Evolutionary conservation across 2,329 filamentous ascomycete species (phyloP).

Genomic region (Xylaria sp.): DNA sequence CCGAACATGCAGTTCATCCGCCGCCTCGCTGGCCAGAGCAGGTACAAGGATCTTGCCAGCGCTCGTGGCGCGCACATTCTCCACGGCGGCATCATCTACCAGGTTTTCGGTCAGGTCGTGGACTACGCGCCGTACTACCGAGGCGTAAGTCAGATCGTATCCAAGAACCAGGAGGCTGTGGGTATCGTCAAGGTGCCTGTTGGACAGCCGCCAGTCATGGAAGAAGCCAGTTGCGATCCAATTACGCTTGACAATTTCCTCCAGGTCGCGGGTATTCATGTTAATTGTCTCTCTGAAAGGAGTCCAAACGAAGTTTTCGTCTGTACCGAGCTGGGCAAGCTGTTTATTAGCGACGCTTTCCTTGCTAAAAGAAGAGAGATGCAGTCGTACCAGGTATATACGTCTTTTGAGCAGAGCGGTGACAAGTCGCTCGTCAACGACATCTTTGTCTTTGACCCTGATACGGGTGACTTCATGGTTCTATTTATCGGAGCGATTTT

Average conservation of each 20-base stretch:
- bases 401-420: neutral
- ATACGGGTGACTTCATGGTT: neutral
- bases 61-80: neutral
- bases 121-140: conserved; percentile 25
- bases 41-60: neutral
- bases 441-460: conserved; percentile 2
- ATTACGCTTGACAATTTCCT: conserved; percentile 48
- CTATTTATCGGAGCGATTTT: conserved; percentile 14
- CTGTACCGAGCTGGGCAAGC: neutral
- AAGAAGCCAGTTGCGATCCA: neutral
- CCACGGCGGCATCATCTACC: neutral
- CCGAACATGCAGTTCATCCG: neutral
- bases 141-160: conserved; percentile 12
- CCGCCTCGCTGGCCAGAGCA: neutral
- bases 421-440: neutral
- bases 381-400: neutral
- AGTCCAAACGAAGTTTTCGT: neutral
- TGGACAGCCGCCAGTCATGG: no score
- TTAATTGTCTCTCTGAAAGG: conserved; percentile 48
- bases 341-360: neutral
- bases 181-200: neutral
- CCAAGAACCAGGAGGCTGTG: neutral
- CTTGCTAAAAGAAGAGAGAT: neutral
- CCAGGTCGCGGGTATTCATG: conserved; percentile 53
- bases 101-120: conserved; percentile 2